Percentiles rank a stretch among this genome's conserved stretches.
These are phyloP conservation scores for Ophiosphaerella narmari DNA, from an alignment of 2,329 filamentous ascomycete species.

Conservation along the genomic window DNA sequence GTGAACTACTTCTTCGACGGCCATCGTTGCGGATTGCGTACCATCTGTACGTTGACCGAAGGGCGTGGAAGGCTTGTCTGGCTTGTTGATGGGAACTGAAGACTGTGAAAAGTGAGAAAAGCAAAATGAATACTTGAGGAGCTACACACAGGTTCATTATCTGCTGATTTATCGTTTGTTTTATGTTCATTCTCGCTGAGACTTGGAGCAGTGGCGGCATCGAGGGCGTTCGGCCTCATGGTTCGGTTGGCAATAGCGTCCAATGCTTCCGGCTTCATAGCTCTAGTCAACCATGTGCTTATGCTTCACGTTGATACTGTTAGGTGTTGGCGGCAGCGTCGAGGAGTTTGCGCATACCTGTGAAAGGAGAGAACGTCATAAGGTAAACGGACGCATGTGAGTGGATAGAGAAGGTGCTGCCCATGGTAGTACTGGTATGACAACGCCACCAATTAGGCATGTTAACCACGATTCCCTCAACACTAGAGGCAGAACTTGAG, in stretches of 20 bases:
- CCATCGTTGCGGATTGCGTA: constrained; percentile 17
- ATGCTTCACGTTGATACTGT: too few relatives aligned
- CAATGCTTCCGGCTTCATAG: constrained; percentile 22
- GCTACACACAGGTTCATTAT: background rate
- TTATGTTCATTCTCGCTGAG: background rate
- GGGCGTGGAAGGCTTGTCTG: background rate
- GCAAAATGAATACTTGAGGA: background rate
- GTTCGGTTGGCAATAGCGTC: constrained; percentile 22
- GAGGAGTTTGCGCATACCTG: background rate
- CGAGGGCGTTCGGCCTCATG: constrained; percentile 20
- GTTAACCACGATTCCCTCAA: too few relatives aligned
- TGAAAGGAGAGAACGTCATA: constrained; percentile 10
- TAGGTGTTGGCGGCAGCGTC: too few relatives aligned
- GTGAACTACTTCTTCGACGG: constrained; percentile 21
- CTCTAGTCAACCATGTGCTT: too few relatives aligned
- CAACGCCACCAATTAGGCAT: too few relatives aligned
- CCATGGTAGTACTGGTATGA: background rate
- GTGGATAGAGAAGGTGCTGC: background rate
- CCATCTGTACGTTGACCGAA: constrained; percentile 13
- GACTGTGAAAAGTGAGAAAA: background rate
- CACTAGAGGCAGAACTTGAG: too few relatives aligned
- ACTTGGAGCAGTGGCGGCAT: constrained; percentile 12
- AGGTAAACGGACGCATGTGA: constrained; percentile 1
- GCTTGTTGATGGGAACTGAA: background rate
- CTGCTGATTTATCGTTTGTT: background rate